A percentile compares a stretch with the other conserved stretches of the same genome.
phyloP scores from a whole-genome alignment of 2,329 filamentous ascomycete genomes.

The Penicillium sp. region DNA sequence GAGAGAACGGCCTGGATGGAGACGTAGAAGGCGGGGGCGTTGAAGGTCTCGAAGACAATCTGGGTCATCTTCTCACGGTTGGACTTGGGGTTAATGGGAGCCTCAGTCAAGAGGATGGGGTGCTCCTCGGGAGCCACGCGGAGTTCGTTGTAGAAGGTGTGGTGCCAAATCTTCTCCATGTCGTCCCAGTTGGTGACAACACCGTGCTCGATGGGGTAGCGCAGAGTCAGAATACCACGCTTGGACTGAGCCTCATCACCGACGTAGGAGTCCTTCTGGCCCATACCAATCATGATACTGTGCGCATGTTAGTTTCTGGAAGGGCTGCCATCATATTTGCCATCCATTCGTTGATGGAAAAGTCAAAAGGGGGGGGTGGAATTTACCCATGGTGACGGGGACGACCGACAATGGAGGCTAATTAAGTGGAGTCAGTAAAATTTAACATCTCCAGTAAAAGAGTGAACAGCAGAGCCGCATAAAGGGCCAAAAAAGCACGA shows the following conservation, averaged over 20 bases:
- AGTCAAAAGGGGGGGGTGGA: conserved; percentile 11
- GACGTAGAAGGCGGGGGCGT: conserved; percentile 99
- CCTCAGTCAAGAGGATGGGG: conserved; percentile 97
- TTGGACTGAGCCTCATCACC: conserved; percentile 99
- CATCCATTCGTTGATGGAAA: not conserved
- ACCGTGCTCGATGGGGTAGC: conserved; percentile 99
- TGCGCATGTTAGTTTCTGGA: conserved; percentile 33
- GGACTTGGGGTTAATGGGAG: conserved; percentile 99
- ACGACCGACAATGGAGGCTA: conserved; percentile 98
- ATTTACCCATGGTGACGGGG: conserved; percentile 99
- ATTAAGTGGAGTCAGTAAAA: conserved; percentile 23
- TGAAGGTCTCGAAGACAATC: conserved; percentile 99
- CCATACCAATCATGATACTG: conserved; percentile 99
- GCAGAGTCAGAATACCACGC: conserved; percentile 99
- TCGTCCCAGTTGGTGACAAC: conserved; percentile 99
- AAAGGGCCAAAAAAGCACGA: conserved; percentile 1
- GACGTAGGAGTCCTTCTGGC: conserved; percentile 99
- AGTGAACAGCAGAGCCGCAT: not conserved
- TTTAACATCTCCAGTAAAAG: not conserved
- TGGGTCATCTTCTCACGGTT: conserved; percentile 99
- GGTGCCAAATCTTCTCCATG: conserved; percentile 99
- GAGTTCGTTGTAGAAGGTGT: conserved; percentile 99
- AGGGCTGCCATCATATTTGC: not conserved
- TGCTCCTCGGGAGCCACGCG: conserved; percentile 99
- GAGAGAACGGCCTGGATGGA: conserved; percentile 99